Evolutionary conservation across 2,329 filamentous ascomycete genomes (phyloP).

Genomic region (Ophiostoma piceae): DNA sequence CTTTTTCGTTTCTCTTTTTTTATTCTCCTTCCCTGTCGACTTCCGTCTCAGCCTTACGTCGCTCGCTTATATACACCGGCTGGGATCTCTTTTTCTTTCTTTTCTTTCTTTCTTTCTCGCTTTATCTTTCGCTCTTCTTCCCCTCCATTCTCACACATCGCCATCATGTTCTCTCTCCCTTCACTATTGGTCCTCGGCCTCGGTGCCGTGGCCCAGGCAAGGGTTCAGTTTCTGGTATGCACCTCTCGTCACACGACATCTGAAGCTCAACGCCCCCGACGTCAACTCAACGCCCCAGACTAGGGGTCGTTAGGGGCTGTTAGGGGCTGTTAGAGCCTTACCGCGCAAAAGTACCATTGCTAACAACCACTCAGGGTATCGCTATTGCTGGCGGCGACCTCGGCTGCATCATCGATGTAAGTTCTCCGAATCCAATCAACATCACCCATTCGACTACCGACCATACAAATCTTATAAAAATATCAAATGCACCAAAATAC

Average conservation of each 20-base stretch:
- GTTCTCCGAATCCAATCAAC: conserved; percentile 15
- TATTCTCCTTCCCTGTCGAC: background rate
- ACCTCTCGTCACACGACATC: background rate
- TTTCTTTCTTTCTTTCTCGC: background rate
- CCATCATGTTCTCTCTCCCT: conserved; percentile 4
- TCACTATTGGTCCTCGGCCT: conserved; percentile 21
- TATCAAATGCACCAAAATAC: conserved; percentile 1
- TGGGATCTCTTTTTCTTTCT: background rate
- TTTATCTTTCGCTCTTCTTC: no score
- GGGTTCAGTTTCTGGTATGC: conserved; percentile 22
- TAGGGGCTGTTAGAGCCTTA: background rate
- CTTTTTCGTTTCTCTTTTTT: conserved; percentile 5
- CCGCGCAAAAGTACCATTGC: conserved; percentile 33
- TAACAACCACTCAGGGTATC: conserved; percentile 42
- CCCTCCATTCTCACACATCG: background rate
- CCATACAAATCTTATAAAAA: background rate
- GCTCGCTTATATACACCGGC: background rate
- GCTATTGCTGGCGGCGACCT: conserved; percentile 46
- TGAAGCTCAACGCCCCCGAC: background rate
- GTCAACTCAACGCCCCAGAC: conserved; percentile 4
- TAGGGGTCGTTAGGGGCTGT: background rate
- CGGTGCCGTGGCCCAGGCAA: conserved; percentile 22
- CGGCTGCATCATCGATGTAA: conserved; percentile 39
- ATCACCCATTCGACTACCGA: background rate
- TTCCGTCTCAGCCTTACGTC: conserved; percentile 10